Evolutionary conservation across 2,329 filamentous ascomycete genomes (phyloP).

Genomic region (Colletotrichum spaethianum): DNA sequence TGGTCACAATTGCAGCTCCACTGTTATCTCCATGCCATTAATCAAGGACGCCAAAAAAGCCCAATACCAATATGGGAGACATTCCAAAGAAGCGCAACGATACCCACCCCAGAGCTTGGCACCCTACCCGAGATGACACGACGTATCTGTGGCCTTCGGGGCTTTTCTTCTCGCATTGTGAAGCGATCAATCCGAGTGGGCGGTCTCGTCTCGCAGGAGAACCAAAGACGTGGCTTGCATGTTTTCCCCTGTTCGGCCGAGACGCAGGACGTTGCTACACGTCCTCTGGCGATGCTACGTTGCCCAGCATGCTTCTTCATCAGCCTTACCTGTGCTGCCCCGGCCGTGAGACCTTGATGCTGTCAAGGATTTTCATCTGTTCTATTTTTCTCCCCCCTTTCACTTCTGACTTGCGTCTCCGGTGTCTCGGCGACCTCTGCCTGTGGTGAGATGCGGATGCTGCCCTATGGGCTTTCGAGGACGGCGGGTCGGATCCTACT

Average conservation of each 20-base stretch:
- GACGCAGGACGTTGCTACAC: not conserved
- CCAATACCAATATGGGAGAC: not conserved
- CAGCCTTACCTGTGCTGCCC: slow-evolving; percentile 24
- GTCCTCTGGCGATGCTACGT: slow-evolving; percentile 8
- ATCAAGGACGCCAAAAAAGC: not conserved
- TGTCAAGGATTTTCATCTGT: slow-evolving; percentile 3
- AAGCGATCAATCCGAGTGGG: slow-evolving; percentile 24
- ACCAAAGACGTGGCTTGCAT: slow-evolving; percentile 22
- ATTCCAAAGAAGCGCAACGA: not conserved
- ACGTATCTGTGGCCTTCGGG: slow-evolving; percentile 34
- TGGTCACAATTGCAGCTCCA: not conserved
- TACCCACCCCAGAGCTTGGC: not conserved
- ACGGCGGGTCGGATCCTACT: not conserved
- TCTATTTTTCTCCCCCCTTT: slow-evolving; percentile 10
- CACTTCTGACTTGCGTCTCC: slow-evolving; percentile 5
- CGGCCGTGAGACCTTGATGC: slow-evolving; percentile 8
- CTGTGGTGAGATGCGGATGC: slow-evolving; percentile 1
- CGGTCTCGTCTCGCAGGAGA: not conserved
- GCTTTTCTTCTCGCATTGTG: slow-evolving; percentile 26
- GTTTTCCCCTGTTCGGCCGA: slow-evolving; percentile 2
- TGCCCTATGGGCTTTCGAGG: slow-evolving; percentile 7
- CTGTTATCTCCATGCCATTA: not conserved
- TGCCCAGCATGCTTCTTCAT: slow-evolving; percentile 21
- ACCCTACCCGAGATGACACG: slow-evolving; percentile 20
- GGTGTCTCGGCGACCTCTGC: slow-evolving; percentile 23